phyloP scores from a whole-genome alignment of 2,329 filamentous ascomycete genomes.

The Hypomyces perniciosus region DNA sequence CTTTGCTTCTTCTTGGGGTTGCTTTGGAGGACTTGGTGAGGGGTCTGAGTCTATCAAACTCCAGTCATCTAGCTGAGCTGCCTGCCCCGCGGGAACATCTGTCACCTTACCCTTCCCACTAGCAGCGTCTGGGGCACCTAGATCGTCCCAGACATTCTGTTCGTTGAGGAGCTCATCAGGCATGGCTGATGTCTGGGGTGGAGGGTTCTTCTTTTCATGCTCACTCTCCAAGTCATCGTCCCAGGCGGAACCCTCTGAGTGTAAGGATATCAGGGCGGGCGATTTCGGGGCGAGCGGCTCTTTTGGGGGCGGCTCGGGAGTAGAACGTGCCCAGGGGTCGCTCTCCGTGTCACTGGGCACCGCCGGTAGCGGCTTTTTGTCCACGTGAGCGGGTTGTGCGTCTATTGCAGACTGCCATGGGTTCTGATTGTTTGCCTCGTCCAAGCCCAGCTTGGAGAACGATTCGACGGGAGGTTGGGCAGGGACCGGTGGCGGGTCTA shows the following conservation, averaged over 20 bases:
- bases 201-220: slow-evolving; percentile 19
- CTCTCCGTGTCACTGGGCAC: slow-evolving; percentile 23
- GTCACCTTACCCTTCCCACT: slow-evolving; percentile 31
- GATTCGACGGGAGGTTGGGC: slow-evolving; percentile 27
- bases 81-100: slow-evolving; percentile 13
- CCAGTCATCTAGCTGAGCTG: slow-evolving; percentile 39
- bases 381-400: slow-evolving; percentile 11
- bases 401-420: slow-evolving; percentile 27
- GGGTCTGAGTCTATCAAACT: slow-evolving; percentile 44
- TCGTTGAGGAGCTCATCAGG: slow-evolving; percentile 34
- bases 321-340: slow-evolving; percentile 23
- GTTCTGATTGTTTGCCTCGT: slow-evolving; percentile 33
- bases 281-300: slow-evolving; percentile 21
- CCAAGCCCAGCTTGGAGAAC: slow-evolving; percentile 38
- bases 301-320: slow-evolving; percentile 17
- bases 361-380: slow-evolving; percentile 11
- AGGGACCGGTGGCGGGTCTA: background rate
- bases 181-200: slow-evolving; percentile 20
- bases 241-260: slow-evolving; percentile 33
- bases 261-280: slow-evolving; percentile 30
- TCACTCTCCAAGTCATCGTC: slow-evolving; percentile 32
- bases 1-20: slow-evolving; percentile 8
- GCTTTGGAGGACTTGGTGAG: slow-evolving; percentile 15
- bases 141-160: slow-evolving; percentile 46
- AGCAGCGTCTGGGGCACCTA: slow-evolving; percentile 34